Percentiles rank a stretch among this genome's conserved stretches.
These are phyloP conservation scores for Ogataea populi-albae DNA, from an alignment of 805 yeast genomes.

Conservation along the genomic window DNA sequence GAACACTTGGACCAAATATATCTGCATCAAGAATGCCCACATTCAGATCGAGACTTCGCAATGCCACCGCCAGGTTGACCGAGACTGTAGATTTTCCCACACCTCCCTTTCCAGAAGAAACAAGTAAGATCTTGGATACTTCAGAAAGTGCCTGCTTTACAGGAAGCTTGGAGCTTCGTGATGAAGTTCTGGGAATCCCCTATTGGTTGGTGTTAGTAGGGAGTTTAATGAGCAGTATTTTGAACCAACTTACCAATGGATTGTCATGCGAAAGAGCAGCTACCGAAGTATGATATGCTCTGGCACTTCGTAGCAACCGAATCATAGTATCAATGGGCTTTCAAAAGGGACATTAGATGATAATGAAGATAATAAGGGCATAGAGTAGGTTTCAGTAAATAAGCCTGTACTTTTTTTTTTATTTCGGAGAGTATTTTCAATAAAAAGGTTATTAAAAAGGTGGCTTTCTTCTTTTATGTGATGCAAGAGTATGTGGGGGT, in stretches of 20 bases:
- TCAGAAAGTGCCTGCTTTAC: conserved; percentile 52
- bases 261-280: conserved; percentile 39
- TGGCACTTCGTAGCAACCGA: conserved; percentile 1
- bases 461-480: no score
- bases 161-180: conserved; percentile 49
- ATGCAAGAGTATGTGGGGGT: no score
- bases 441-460: no score
- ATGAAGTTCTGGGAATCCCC: conserved; percentile 42
- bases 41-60: conserved; percentile 49
- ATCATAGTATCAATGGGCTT: no score
- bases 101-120: conserved; percentile 78
- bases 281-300: conserved; percentile 6
- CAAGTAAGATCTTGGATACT: conserved; percentile 61
- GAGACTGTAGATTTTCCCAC: conserved; percentile 79
- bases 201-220: conserved; percentile 9
- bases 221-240: conserved; percentile 1
- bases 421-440: no score
- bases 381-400: no score
- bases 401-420: no score
- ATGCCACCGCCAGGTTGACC: conserved; percentile 63
- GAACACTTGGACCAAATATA: conserved; percentile 82
- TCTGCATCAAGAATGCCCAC: conserved; percentile 79
- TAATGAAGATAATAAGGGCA: no score
- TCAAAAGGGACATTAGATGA: no score
- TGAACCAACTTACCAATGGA: conserved; percentile 46